These are phyloP conservation scores for Aspergillus nomiae DNA, from an alignment of 2,329 filamentous ascomycete genomes.

Conservation along the genomic window DNA sequence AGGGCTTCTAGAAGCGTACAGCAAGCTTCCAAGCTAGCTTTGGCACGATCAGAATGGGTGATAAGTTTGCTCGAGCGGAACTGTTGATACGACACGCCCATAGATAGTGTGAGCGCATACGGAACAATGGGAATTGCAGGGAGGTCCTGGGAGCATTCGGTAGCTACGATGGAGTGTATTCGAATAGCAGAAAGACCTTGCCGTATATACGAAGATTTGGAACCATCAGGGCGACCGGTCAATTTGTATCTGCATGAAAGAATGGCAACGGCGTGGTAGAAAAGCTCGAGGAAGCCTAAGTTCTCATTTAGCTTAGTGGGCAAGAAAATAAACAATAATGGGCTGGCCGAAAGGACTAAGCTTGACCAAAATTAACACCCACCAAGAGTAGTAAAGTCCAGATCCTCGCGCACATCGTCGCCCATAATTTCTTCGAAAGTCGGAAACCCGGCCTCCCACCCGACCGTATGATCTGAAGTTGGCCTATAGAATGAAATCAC, in stretches of 20 bases:
- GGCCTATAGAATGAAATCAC: constrained; percentile 46
- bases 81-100: constrained; percentile 60
- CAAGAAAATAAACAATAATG: constrained; percentile 1
- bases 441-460: constrained; percentile 44
- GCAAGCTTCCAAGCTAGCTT: constrained; percentile 37
- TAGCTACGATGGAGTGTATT: constrained; percentile 54
- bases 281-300: constrained; percentile 55
- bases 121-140: constrained; percentile 58
- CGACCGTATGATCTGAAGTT: constrained; percentile 32
- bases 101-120: constrained; percentile 57
- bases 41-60: constrained; percentile 39
- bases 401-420: constrained; percentile 25
- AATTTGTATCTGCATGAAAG: constrained; percentile 54
- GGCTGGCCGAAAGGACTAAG: neutral
- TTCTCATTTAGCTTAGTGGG: neutral
- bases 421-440: constrained; percentile 39
- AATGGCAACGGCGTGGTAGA: constrained; percentile 60
- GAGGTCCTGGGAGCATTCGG: constrained; percentile 48
- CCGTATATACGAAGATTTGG: constrained; percentile 54
- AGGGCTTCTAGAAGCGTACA: constrained; percentile 39
- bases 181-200: constrained; percentile 59
- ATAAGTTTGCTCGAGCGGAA: constrained; percentile 55
- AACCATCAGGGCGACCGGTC: constrained; percentile 43
- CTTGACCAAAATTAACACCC: constrained; percentile 1
- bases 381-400: constrained; percentile 35